These are phyloP conservation scores for Fusarium phyllophilum DNA, from an alignment of 2,329 filamentous ascomycete species.

Conservation along the genomic window DNA sequence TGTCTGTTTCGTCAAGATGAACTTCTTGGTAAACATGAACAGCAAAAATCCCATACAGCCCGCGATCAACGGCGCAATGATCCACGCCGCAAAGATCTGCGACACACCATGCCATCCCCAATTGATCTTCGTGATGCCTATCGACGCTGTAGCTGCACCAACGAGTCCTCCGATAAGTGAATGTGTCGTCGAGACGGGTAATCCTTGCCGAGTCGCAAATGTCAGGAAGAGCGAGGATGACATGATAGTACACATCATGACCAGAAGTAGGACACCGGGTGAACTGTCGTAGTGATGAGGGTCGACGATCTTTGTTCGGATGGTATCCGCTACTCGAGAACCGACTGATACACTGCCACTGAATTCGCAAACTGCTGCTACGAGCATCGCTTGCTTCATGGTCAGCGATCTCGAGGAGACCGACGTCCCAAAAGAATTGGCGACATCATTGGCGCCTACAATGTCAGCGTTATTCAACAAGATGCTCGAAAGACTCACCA, in stretches of 20 bases:
- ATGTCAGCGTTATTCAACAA: neutral
- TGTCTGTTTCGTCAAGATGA: conserved; percentile 43
- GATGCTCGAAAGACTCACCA: conserved; percentile 48
- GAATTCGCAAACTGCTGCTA: conserved; percentile 70
- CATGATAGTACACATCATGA: conserved; percentile 65
- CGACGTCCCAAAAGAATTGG: conserved; percentile 78
- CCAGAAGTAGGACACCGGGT: conserved; percentile 61
- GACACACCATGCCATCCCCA: conserved; percentile 52
- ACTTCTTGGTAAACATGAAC: conserved; percentile 50
- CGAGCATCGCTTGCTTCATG: conserved; percentile 68
- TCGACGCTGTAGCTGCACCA: conserved; percentile 50
- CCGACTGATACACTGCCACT: conserved; percentile 68
- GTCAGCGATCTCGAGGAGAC: conserved; percentile 75
- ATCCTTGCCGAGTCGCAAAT: conserved; percentile 60
- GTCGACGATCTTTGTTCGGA: conserved; percentile 63
- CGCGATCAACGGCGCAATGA: conserved; percentile 49
- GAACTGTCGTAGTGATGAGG: conserved; percentile 64
- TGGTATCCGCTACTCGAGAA: conserved; percentile 68
- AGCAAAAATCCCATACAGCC: conserved; percentile 47
- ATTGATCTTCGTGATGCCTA: conserved; percentile 50
- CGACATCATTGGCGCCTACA: conserved; percentile 72
- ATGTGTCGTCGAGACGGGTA: conserved; percentile 66
- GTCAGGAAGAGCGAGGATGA: conserved; percentile 63
- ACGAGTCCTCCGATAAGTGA: conserved; percentile 58
- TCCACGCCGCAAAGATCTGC: conserved; percentile 53